Percentiles rank a stretch among this genome's conserved stretches.
phyloP scores from a whole-genome alignment of 202 grass and related monocot genomes.

The Musa balbisiana region DNA sequence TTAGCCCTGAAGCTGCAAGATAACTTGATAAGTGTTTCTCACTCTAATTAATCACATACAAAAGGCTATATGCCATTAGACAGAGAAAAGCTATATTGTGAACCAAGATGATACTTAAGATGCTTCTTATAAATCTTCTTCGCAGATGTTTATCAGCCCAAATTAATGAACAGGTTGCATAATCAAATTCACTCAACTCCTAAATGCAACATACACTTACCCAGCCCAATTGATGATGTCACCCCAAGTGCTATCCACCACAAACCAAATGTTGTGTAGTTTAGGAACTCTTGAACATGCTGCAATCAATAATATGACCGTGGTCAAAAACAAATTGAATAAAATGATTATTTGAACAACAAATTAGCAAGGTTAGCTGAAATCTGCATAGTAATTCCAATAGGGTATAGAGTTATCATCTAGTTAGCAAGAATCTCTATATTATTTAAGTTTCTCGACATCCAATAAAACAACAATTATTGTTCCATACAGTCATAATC shows the following conservation, averaged over 20 bases:
- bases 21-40: background rate
- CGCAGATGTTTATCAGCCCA: background rate
- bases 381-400: background rate
- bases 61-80: background rate
- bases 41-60: background rate
- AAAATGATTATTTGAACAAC: background rate
- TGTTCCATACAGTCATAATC: background rate
- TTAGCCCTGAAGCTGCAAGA: background rate
- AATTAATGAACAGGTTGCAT: background rate
- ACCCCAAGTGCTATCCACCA: conserved; percentile 93
- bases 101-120: background rate
- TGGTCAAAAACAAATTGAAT: conserved; percentile 15
- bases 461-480: background rate
- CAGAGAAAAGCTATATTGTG: background rate
- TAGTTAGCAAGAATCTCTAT: background rate
- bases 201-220: conserved; percentile 38
- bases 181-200: background rate
- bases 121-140: background rate
- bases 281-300: conserved; percentile 64
- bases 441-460: background rate
- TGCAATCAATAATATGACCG: conserved; percentile 33
- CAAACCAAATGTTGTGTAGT: conserved; percentile 60
- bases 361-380: background rate
- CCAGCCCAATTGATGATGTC: conserved; percentile 89
- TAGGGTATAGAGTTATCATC: background rate